Percentiles rank a stretch among this genome's conserved stretches.
Conservation (phyloP, 805 yeast genomes). For the Candida maesae region DNA sequence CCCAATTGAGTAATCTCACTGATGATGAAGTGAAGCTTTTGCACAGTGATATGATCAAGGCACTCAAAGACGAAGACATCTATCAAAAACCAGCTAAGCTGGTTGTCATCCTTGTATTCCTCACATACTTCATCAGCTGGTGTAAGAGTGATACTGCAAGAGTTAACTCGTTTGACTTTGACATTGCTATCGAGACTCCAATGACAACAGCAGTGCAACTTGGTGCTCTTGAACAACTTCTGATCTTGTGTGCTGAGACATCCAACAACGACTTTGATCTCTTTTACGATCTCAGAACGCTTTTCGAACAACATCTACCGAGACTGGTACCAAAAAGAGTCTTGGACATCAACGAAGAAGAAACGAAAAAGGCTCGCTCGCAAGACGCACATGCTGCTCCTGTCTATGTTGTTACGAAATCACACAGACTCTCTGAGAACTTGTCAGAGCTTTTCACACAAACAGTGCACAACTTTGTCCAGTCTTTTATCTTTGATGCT, state of each 20-base stretch:
- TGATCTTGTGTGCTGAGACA: slow-evolving; percentile 60
- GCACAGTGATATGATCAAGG: slow-evolving; percentile 35
- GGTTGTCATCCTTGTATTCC: slow-evolving; percentile 45
- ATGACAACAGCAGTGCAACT: slow-evolving; percentile 53
- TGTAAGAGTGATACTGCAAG: slow-evolving; percentile 49
- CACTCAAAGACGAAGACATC: slow-evolving; percentile 38
- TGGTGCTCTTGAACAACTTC: slow-evolving; percentile 69
- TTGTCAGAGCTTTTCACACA: slow-evolving; percentile 32
- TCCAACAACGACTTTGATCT: slow-evolving; percentile 41
- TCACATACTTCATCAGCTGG: slow-evolving; percentile 62
- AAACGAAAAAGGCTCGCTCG: slow-evolving; percentile 33
- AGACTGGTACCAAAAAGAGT: slow-evolving; percentile 49
- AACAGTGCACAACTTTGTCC: slow-evolving; percentile 48
- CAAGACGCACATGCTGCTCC: slow-evolving; percentile 20
- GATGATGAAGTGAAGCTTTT: slow-evolving; percentile 36
- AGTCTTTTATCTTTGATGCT: slow-evolving; percentile 54
- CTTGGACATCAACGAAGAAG: slow-evolving; percentile 44
- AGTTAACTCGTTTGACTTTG: slow-evolving; percentile 47
- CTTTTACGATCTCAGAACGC: slow-evolving; percentile 61
- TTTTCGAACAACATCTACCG: slow-evolving; percentile 66
- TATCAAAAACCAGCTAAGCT: slow-evolving; percentile 47
- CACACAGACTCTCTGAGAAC: slow-evolving; percentile 24
- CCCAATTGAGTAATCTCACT: slow-evolving; percentile 33
- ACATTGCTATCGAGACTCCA: slow-evolving; percentile 52
- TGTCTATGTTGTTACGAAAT: slow-evolving; percentile 21